phyloP scores from a whole-genome alignment of 2,329 filamentous ascomycete genomes.

The Magnaporthiopsis incrustans region DNA sequence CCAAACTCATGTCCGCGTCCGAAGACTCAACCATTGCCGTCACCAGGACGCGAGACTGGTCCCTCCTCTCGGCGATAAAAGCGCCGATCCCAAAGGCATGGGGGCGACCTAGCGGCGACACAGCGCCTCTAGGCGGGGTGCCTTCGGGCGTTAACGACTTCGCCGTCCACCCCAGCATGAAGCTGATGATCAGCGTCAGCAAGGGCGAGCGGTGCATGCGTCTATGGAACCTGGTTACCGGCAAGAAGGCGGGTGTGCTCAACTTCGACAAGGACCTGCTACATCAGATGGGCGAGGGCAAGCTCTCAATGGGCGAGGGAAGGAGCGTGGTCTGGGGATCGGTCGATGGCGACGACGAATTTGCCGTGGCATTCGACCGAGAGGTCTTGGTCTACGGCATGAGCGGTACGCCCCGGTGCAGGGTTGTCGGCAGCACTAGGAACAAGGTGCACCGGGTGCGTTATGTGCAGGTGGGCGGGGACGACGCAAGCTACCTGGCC shows the following conservation, averaged over 20 bases:
- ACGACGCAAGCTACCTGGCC: constrained; percentile 44
- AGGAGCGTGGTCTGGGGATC: constrained; percentile 72
- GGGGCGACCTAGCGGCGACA: constrained; percentile 83
- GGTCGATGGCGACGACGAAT: constrained; percentile 64
- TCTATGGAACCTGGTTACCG: constrained; percentile 93
- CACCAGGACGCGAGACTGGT: constrained; percentile 82
- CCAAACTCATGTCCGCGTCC: constrained; percentile 78
- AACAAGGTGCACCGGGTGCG: constrained; percentile 79
- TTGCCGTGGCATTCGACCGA: constrained; percentile 81
- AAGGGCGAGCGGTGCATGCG: constrained; percentile 87
- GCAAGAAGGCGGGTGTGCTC: constrained; percentile 87
- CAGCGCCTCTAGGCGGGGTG: constrained; percentile 69
- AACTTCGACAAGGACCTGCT: constrained; percentile 73
- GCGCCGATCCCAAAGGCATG: constrained; percentile 73
- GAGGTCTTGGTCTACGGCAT: constrained; percentile 80
- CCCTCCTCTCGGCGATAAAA: constrained; percentile 78
- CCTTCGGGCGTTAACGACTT: constrained; percentile 92
- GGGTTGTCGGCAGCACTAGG: constrained; percentile 55
- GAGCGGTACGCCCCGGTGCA: constrained; percentile 74
- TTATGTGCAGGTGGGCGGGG: constrained; percentile 53
- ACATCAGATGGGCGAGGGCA: constrained; percentile 66
- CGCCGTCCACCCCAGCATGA: constrained; percentile 91
- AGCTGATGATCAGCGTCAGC: constrained; percentile 89
- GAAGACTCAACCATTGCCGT: constrained; percentile 92
- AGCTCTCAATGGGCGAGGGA: constrained; percentile 73